phyloP scores from a whole-genome alignment of 331 rosid species.

The Stylosanthes scabra region DNA sequence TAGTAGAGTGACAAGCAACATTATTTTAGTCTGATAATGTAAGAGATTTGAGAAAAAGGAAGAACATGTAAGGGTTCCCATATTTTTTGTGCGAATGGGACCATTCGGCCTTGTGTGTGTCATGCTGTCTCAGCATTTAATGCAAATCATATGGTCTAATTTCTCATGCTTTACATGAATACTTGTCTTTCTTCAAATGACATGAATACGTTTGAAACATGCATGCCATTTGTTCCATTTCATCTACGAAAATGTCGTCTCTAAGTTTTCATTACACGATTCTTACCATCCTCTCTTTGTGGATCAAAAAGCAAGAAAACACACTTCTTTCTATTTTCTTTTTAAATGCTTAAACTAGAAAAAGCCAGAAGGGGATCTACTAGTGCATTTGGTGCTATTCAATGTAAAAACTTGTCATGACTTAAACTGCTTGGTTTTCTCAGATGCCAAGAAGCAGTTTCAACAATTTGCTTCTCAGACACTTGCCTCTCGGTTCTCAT shows the following conservation, averaged over 20 bases:
- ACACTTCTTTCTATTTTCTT: background rate
- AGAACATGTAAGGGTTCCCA: background rate
- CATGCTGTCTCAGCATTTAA: background rate
- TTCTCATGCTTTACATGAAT: conserved; percentile 17
- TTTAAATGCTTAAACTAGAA: background rate
- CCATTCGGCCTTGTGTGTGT: conserved; percentile 9
- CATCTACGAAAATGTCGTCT: background rate
- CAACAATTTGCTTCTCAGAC: conserved; percentile 94
- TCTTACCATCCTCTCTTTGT: background rate
- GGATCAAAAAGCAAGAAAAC: background rate
- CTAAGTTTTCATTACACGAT: background rate
- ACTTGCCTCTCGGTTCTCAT: conserved; percentile 75
- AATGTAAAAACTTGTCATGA: conserved; percentile 16
- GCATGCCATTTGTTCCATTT: conserved; percentile 4
- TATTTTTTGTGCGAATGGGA: conserved; percentile 1
- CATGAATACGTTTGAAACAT: conserved; percentile 8
- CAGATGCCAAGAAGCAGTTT: conserved; percentile 97
- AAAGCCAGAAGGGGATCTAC: background rate
- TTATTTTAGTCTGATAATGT: conserved; percentile 15
- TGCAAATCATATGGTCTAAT: conserved; percentile 22
- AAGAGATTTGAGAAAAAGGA: conserved; percentile 9
- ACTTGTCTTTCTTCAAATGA: conserved; percentile 6
- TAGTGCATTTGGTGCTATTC: conserved; percentile 1
- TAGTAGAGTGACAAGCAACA: conserved; percentile 7
- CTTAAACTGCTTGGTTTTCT: conserved; percentile 37